Base-by-base conservation (phyloP, 805 yeast species). In the Yarrowia sp. region DNA sequence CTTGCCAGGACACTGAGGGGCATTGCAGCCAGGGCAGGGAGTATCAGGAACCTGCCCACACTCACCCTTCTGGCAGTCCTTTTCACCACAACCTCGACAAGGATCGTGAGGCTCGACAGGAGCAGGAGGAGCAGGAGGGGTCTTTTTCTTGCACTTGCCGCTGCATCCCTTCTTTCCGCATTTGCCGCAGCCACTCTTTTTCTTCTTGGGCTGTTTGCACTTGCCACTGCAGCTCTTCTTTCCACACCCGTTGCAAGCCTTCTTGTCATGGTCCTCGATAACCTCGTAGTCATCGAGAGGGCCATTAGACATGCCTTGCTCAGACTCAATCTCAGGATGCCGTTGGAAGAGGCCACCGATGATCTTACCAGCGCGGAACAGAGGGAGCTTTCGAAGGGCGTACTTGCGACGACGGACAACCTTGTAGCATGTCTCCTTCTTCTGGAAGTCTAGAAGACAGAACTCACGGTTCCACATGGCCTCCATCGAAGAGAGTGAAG, bases 331-430 rank as follows among this genome's bases (percentile, higher is more conserved):
- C 62, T 55, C 48, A 2, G 45, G 45, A 17, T 55, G 64, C 17
- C 41, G 32, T 45, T 35, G 51, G 36, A 58, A 58, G 14, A 58
- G 35, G 10, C 64, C 64, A 13, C 64, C 64, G 11, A 58, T 36
- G 9, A 58, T 44, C 51, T 58, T 42, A 7, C 64, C 51, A 4
- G 50, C 64, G 3, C 51, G 42, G 43, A 58, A 58, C 18, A 58
- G 32, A 13, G 64, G 64, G 18, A 58, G 41, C 15, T 58, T 42
- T 11, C 64, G 64, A 6, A 58, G 64, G 8, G 51, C 64, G 28
- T 43, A 58, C 42, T 58, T 58, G 17, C 64, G 50, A n/a, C 64
- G 50, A n/a, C 64, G 64, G 14, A 44, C 64, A 18, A 44, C 51
- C 51, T 58, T 58, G 51, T 43, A 58, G 43, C 64, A 58, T 9